Evolutionary conservation across 148 eudicot species (phyloP).

Genomic region (Arctostaphylos glauca): DNA sequence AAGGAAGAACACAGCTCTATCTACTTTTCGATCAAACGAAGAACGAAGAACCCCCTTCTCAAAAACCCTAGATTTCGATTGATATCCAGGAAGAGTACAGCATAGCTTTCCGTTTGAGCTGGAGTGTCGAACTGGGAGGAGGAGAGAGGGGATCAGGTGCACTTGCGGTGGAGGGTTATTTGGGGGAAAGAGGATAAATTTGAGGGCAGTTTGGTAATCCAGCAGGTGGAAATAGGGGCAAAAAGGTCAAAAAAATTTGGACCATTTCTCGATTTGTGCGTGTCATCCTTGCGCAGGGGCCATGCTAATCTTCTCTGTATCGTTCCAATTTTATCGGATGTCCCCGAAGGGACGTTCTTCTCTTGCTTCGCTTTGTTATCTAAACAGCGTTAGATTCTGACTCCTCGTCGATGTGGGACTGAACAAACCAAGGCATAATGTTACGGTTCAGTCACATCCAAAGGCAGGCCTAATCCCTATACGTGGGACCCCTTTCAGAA

Average conservation of each 20-base stretch:
- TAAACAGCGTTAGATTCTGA: background rate
- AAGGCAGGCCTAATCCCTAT: background rate
- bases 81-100: background rate
- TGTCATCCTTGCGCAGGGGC: slow-evolving; percentile 1
- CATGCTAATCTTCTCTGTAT: slow-evolving; percentile 1
- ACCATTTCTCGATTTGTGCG: background rate
- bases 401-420: background rate
- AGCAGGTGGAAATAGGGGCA: background rate
- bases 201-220: background rate
- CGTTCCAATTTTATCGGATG: slow-evolving; percentile 6
- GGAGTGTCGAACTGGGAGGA: background rate
- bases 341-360: background rate
- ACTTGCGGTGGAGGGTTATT: background rate
- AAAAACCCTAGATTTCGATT: background rate
- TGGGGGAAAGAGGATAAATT: background rate
- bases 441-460: background rate
- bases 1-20: background rate
- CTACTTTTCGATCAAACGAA: too few species aligned
- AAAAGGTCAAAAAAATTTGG: background rate
- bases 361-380: background rate
- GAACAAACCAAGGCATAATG: background rate
- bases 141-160: background rate
- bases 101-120: background rate
- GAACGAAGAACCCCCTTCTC: too few species aligned
- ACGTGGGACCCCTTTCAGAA: background rate